Evolutionary conservation across 2,329 filamentous ascomycete species (phyloP).

Genomic region (Aspergillus pseudotamarii): DNA sequence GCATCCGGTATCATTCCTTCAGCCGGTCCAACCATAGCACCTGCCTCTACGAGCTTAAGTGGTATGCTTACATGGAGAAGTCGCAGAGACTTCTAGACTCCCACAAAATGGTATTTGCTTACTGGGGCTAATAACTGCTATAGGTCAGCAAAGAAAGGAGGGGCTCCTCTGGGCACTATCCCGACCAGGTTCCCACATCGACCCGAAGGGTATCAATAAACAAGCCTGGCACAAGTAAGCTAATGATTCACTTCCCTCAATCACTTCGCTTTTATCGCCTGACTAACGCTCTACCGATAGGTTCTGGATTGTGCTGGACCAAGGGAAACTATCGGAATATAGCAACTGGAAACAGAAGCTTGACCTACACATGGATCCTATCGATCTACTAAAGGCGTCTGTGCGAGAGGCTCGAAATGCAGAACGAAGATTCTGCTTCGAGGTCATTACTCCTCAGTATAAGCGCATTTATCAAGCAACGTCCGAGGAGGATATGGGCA

Average conservation of each 20-base stretch:
- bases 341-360: conserved; percentile 99
- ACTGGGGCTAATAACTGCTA: conserved; percentile 57
- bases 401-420: conserved; percentile 94
- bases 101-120: not conserved
- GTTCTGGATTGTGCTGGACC: conserved; percentile 98
- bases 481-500: conserved; percentile 96
- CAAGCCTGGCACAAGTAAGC: conserved; percentile 95
- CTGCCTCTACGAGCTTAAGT: conserved; percentile 26
- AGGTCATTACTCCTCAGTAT: conserved; percentile 95
- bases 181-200: conserved; percentile 88
- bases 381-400: conserved; percentile 94
- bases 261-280: not conserved
- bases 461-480: conserved; percentile 97
- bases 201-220: conserved; percentile 93
- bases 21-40: conserved; percentile 24
- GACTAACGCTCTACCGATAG: conserved; percentile 47
- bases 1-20: conserved; percentile 17
- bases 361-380: conserved; percentile 96
- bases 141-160: conserved; percentile 78
- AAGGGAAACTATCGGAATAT: conserved; percentile 95
- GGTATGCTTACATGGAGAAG: conserved; percentile 43
- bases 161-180: conserved; percentile 94
- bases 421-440: conserved; percentile 94
- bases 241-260: not conserved
- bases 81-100: not conserved